These are phyloP conservation scores for Fusarium sp. DNA, from an alignment of 2,329 filamentous ascomycete species.

Conservation along the genomic window DNA sequence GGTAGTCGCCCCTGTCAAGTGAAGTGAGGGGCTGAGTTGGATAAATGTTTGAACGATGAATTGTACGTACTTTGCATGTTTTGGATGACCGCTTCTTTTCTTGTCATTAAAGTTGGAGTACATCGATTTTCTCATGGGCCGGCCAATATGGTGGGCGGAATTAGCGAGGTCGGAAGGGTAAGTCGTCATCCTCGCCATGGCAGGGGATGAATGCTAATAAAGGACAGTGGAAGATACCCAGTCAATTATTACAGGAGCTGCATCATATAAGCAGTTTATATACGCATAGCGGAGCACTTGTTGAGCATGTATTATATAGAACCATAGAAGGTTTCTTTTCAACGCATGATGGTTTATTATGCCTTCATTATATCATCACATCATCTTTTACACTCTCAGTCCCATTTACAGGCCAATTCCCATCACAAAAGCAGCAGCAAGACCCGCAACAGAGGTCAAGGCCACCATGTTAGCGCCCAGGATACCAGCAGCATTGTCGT, in stretches of 20 bases:
- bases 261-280: background rate
- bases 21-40: background rate
- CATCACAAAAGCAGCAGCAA: conserved; percentile 52
- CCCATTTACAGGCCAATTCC: conserved; percentile 49
- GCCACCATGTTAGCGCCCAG: conserved; percentile 40
- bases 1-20: conserved; percentile 14
- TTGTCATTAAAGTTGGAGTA: conserved; percentile 20
- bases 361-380: conserved; percentile 8
- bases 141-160: conserved; percentile 7
- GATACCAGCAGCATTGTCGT: conserved; percentile 36
- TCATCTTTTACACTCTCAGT: background rate
- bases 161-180: conserved; percentile 32
- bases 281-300: background rate
- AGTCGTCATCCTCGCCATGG: conserved; percentile 1
- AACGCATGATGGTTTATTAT: conserved; percentile 11
- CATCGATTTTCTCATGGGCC: conserved; percentile 15
- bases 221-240: conserved; percentile 37
- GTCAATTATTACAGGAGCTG: conserved; percentile 22
- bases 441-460: conserved; percentile 50
- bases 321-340: conserved; percentile 10
- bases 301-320: conserved; percentile 26
- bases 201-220: conserved; percentile 13
- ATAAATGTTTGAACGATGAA: conserved; percentile 15
- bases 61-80: conserved; percentile 6
- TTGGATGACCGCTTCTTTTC: conserved; percentile 20